A percentile compares a stretch with the other conserved stretches of the same genome.
phyloP scores from a whole-genome alignment of 805 yeast species.

The Zygoascus ofunaensis region DNA sequence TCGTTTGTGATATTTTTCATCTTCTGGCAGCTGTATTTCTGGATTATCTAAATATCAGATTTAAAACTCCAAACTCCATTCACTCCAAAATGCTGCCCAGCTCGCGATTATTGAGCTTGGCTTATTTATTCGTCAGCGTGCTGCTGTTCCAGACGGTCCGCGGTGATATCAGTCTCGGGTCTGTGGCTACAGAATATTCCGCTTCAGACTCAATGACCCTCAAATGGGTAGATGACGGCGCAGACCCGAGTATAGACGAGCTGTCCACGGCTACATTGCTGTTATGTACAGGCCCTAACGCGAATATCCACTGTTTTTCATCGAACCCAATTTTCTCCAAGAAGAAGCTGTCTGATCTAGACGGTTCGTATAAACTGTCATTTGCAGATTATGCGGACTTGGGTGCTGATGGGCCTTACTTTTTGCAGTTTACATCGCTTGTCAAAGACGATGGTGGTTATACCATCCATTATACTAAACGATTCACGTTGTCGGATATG shows the following conservation, averaged over 20 bases:
- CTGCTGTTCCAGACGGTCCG: conserved; percentile 14
- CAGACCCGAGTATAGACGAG: conserved; percentile 37
- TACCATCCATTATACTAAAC: conserved; percentile 56
- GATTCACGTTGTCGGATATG: conserved; percentile 65
- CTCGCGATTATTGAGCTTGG: too few species aligned
- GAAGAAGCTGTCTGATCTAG: conserved; percentile 1
- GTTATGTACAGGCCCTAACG: conserved; percentile 62
- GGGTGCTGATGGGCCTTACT: conserved; percentile 61
- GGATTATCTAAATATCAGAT: too few species aligned
- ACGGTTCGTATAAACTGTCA: conserved; percentile 29
- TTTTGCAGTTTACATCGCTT: conserved; percentile 55
- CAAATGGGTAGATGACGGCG: conserved; percentile 50
- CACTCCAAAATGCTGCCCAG: too few species aligned
- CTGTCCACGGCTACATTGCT: conserved; percentile 41
- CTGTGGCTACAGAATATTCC: conserved; percentile 29
- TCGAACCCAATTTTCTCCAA: conserved; percentile 23
- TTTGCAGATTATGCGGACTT: conserved; percentile 36
- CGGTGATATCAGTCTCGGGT: conserved; percentile 41
- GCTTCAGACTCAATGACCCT: conserved; percentile 28
- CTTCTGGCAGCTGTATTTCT: too few species aligned
- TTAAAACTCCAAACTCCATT: too few species aligned
- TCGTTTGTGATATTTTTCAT: too few species aligned
- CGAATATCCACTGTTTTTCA: conserved; percentile 35
- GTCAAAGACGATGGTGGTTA: conserved; percentile 32
- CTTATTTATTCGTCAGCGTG: background rate